A percentile compares a stretch with the other conserved stretches of the same genome.
phyloP scores from a whole-genome alignment of 306 rosid species.

The Crataegus laevigata region DNA sequence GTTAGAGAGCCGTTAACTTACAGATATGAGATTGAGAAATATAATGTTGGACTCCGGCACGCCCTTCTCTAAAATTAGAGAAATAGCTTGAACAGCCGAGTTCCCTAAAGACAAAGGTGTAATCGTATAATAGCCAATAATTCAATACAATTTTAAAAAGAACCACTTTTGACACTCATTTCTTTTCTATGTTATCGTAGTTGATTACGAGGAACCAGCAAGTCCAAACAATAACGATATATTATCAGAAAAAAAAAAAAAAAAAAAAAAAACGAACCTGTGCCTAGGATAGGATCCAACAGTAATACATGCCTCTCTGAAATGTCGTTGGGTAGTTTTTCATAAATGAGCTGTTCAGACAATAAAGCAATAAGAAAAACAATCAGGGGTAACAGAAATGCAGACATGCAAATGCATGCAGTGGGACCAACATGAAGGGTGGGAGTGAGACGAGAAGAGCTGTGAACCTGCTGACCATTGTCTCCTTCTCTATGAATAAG shows the following conservation, averaged over 20 bases:
- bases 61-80: constrained; percentile 69
- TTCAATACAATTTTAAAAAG: neutral
- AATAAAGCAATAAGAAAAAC: constrained; percentile 9
- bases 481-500: constrained; percentile 99
- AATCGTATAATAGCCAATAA: neutral
- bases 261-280: constrained; percentile 57
- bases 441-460: neutral
- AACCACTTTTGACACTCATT: neutral
- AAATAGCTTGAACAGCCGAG: constrained; percentile 92
- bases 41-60: constrained; percentile 96
- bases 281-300: constrained; percentile 95
- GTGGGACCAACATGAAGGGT: neutral
- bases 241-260: constrained; percentile 15
- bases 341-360: constrained; percentile 77
- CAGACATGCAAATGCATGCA: neutral
- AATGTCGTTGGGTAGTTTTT: constrained; percentile 86
- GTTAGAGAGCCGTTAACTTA: constrained; percentile 33
- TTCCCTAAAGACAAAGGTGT: constrained; percentile 46
- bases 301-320: constrained; percentile 92
- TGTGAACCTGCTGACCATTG: constrained; percentile 92
- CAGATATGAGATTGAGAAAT: constrained; percentile 94
- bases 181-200: neutral
- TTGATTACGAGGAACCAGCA: neutral
- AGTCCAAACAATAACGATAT: neutral
- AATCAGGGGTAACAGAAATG: neutral